Evolutionary conservation across 2,329 filamentous ascomycete species (phyloP).

Genomic region (Fusarium devonianum): DNA sequence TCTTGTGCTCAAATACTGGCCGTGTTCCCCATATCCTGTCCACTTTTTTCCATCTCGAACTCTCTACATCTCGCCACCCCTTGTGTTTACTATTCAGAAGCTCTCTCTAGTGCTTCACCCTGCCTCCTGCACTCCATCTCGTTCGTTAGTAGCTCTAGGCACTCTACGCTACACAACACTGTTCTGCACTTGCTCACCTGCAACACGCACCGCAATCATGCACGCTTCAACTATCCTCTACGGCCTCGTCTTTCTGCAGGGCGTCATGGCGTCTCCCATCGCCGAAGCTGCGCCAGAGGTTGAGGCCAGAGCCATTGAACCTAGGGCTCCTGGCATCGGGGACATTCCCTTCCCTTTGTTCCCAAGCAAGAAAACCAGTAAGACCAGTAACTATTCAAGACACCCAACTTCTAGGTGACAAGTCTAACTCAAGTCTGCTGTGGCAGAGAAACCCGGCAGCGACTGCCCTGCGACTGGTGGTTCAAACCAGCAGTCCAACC

Average conservation of each 20-base stretch:
- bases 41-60: neutral
- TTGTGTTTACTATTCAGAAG: conserved; percentile 1
- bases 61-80: neutral
- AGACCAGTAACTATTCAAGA: neutral
- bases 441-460: neutral
- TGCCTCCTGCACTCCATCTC: neutral
- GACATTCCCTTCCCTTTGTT: conserved; percentile 28
- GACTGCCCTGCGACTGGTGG: neutral
- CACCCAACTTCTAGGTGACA: neutral
- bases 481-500: conserved; percentile 6
- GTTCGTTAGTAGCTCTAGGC: neutral
- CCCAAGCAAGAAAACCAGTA: neutral
- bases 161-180: neutral
- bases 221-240: conserved; percentile 15
- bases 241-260: conserved; percentile 13
- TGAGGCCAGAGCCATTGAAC: conserved; percentile 17
- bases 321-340: conserved; percentile 3
- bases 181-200: no score
- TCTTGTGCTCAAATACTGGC: conserved; percentile 1
- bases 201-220: conserved; percentile 27
- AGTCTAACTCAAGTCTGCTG: no score
- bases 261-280: conserved; percentile 16
- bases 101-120: no score
- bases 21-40: neutral
- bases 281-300: neutral